Conservation (phyloP, 2,329 filamentous ascomycete species). For the Fusarium decemcellulare region DNA sequence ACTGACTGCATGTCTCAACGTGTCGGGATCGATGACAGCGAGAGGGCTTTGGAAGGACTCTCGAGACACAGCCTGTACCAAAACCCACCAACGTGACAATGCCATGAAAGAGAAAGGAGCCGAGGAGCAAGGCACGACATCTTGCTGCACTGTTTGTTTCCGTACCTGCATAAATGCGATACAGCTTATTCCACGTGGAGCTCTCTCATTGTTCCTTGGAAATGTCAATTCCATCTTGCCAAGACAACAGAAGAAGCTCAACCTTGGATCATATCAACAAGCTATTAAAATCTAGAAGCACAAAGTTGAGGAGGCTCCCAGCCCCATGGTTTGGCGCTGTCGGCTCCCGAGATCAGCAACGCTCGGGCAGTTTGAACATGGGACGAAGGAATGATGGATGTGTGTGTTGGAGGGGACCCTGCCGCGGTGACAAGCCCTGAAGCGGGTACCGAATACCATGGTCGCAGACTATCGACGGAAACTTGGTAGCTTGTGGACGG, state of each 20-base stretch:
- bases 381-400: slow-evolving; percentile 35
- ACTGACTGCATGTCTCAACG: slow-evolving; percentile 26
- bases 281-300: slow-evolving; percentile 9
- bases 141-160: slow-evolving; percentile 17
- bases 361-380: slow-evolving; percentile 34
- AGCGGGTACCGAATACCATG: slow-evolving; percentile 33
- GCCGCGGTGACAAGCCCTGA: slow-evolving; percentile 31
- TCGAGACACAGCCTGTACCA: slow-evolving; percentile 5
- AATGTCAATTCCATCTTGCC: slow-evolving; percentile 5
- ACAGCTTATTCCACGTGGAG: slow-evolving; percentile 40
- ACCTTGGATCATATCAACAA: slow-evolving; percentile 23
- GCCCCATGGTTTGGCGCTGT: slow-evolving; percentile 34
- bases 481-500: slow-evolving; percentile 22
- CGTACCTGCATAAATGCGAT: slow-evolving; percentile 44
- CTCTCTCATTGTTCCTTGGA: slow-evolving; percentile 31
- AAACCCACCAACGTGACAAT: slow-evolving; percentile 2
- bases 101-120: slow-evolving; percentile 12
- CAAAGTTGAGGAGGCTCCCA: slow-evolving; percentile 25
- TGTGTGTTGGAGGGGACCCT: slow-evolving; percentile 37
- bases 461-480: slow-evolving; percentile 23
- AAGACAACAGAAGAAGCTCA: slow-evolving; percentile 24
- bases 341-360: slow-evolving; percentile 44
- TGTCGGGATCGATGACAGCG: slow-evolving; percentile 12
- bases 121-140: slow-evolving; percentile 12
- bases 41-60: slow-evolving; percentile 14